These are phyloP conservation scores for Colletotrichum chrysophilum DNA, from an alignment of 2,329 filamentous ascomycete species.

Conservation along the genomic window DNA sequence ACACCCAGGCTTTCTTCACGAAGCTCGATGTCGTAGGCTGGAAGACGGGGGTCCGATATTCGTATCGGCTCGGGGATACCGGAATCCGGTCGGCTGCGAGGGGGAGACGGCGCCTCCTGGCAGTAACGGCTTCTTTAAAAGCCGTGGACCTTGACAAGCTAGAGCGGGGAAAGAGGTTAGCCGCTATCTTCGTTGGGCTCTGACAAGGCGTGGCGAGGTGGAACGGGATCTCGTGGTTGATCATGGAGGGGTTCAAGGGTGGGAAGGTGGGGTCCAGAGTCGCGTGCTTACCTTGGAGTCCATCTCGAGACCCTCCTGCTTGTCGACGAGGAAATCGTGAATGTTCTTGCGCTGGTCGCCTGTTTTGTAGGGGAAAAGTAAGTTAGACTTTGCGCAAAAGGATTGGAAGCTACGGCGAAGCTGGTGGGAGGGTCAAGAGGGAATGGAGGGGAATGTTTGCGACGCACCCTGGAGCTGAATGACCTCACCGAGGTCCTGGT, in stretches of 20 bases:
- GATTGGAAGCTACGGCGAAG: background rate
- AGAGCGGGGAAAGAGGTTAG: background rate
- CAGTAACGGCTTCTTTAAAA: slow-evolving; percentile 52
- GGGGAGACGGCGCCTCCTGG: slow-evolving; percentile 35
- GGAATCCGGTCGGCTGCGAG: slow-evolving; percentile 19
- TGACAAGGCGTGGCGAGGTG: background rate
- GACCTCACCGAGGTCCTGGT: slow-evolving; percentile 23
- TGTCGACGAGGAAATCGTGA: slow-evolving; percentile 87
- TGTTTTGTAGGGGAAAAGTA: background rate
- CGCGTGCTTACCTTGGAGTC: slow-evolving; percentile 66
- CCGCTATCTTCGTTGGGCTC: background rate
- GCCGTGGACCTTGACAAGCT: slow-evolving; percentile 58
- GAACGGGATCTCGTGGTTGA: background rate
- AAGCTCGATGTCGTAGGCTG: background rate
- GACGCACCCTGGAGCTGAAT: slow-evolving; percentile 23
- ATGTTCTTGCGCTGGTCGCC: slow-evolving; percentile 94
- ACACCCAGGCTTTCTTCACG: background rate
- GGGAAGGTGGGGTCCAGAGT: background rate
- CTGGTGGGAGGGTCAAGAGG: background rate
- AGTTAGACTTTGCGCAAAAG: background rate
- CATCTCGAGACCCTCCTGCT: slow-evolving; percentile 84
- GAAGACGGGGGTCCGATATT: background rate
- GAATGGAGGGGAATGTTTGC: background rate
- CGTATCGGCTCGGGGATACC: background rate
- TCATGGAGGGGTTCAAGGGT: background rate